Evolutionary conservation across 768 basidiomycete genomes (phyloP), one percentile per base, ranked within the genome.

Genomic region (Leccinum incarnatum): DNA sequence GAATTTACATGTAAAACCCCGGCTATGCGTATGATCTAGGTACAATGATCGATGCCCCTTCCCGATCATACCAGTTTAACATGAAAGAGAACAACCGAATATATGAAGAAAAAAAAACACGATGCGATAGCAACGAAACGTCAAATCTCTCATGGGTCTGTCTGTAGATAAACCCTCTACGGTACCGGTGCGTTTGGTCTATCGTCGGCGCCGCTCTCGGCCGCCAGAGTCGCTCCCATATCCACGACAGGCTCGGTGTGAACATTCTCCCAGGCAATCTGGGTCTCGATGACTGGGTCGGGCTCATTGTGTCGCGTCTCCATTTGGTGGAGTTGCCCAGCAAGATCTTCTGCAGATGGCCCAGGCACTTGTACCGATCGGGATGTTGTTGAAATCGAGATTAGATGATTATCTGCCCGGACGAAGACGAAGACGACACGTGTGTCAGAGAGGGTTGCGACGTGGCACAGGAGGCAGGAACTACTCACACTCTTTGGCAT

Each of bases 401-500:
- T 65, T 63, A 79, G 62, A 56, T 79, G 78, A 62, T 79, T 80
- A 62, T 74, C 79, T 80, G 52, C 61, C 53, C 53, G 65, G 54
- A 34, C 40, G 4, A 37, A 15, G 17, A 45, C 7, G 49, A 46
- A 29, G 9, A 10, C 2, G n/a, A 53, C 19, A 30, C 52, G 19
- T 19, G 17, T 8, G 58, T 62, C 54, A 65, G 52, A 46, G 1
- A 2, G 29, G 51, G 27, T 9, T 4, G 58, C 29, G 36, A 30
- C 25, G 55, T 14, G 23, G 57, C 56, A 59, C 19, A n/a, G 27
- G 27, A n/a, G 27, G 40, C 48, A 57, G 15, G 10, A 45, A 36
- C 30, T 36, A 74, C 86, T 72, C 66, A 91, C 91, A 92, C 74
- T 91, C 89, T 72, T 77, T 83, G 9, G 89, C 88, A 68, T 93